These are phyloP conservation scores for Pseudoperonospora humuli DNA, from an alignment of 352 stramenopile species.

Conservation along the genomic window DNA sequence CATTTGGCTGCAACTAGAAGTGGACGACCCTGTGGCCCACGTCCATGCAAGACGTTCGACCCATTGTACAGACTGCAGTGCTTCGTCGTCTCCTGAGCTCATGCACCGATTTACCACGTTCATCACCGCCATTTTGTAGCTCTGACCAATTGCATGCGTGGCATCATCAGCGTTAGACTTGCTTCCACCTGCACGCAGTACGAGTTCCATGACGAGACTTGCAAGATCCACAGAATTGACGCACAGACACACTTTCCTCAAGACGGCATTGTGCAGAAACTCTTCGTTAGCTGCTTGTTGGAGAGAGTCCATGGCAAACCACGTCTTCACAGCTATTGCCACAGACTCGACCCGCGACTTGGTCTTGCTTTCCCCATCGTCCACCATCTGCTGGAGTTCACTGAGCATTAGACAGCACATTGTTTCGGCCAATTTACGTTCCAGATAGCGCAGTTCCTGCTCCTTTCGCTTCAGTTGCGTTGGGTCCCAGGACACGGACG, in stretches of 20 bases:
- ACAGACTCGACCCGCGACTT: conserved; percentile 5
- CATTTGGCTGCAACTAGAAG: conserved; percentile 4
- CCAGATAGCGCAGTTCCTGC: conserved; percentile 30
- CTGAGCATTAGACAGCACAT: conserved; percentile 21
- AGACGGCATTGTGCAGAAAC: conserved; percentile 4
- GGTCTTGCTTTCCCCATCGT: background rate
- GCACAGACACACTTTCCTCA: conserved; percentile 17
- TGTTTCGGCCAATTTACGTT: conserved; percentile 29
- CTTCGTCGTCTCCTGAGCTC: background rate
- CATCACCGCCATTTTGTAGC: conserved; percentile 12
- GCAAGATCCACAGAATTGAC: conserved; percentile 20
- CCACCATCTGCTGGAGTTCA: conserved; percentile 14
- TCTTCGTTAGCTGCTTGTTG: conserved; percentile 16
- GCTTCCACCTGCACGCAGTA: conserved; percentile 13
- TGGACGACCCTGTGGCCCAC: conserved; percentile 12
- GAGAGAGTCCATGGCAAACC: conserved; percentile 24
- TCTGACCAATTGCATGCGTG: conserved; percentile 10
- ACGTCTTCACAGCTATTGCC: conserved; percentile 8
- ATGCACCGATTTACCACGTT: conserved; percentile 12
- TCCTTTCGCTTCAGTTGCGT: conserved; percentile 21
- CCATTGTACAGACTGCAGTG: conserved; percentile 10
- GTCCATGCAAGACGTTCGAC: conserved; percentile 14
- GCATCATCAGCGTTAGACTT: conserved; percentile 12
- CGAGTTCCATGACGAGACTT: conserved; percentile 27
- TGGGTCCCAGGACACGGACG: conserved; percentile 26